Base-by-base conservation (phyloP, 306 rosid species). In the Quercus berberidifolia region DNA sequence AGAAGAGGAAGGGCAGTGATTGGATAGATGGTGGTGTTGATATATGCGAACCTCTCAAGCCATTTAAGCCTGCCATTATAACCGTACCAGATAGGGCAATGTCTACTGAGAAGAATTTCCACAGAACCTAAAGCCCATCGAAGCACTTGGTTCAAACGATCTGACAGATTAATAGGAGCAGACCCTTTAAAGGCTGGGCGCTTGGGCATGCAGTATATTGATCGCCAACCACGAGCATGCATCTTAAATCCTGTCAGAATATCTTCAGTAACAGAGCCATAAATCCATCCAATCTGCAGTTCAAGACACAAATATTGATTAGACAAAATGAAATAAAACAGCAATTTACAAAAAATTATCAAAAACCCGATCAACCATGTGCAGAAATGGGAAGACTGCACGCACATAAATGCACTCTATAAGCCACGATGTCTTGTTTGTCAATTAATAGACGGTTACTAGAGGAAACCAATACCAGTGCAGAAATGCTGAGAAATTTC, bases 181-280 rank as follows among this genome's bases (percentile, higher is more conserved):
- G 99, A 95, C 68, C 99, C 99, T 86, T 95, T 95, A 80, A 95
- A 95, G 52, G 99, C 99, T 1, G 99, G 78, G 11, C 79, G 98
- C 88, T 91, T 81, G 6, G 99, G 99, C 82, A 91, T 95, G 87
- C 99, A 92, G 83, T 95, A 95, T 77, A 95, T 87, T 2, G 99
- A 95, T 73, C 99, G 86, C 99, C 99, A 95, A 31, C 99, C 99
- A 11, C 99, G 98, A 31, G 99, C 97, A 49, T 95, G 99, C 99
- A 95, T 95, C 89, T 95, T 95, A 78, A 95, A 95, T 82, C 99
- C 99, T 2, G 99, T 95, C 20, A 95, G 97, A 87, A 95, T 95
- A 90, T 95, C 99, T 86, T 95, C 99, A 17, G 99, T 95, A 74
- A 95, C 99, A 0, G 99, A 95, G 81, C 98, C 99, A 59, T 95